Base-by-base conservation (phyloP, 257 asterid species). In the Apocynum venetum region DNA sequence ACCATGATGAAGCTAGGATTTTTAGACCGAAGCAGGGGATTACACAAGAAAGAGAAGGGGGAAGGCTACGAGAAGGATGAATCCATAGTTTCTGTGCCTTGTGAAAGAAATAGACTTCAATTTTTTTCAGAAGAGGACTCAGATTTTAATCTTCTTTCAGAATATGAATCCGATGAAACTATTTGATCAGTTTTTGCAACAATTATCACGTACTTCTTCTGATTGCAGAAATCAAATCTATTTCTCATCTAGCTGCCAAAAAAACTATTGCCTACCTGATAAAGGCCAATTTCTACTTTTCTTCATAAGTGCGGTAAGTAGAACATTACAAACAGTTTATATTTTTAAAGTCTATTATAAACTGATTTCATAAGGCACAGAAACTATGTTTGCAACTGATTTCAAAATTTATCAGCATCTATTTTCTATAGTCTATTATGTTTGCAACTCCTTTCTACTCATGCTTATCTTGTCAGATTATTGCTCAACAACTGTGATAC, bases 1-100 rank as follows among this genome's bases (percentile, higher is more conserved):
- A 83, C 78, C 80, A 87, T 95, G 93, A 88, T 93, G 97, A 87
- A 81, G 81, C 80, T 77, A 79, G 98, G 98, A 36, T 85, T 90
- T 71, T 83, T 89, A 71, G 91, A 90, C 68, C 84, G 92, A 51
- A 94, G 97, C 76, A 85, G 90, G 77, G 97, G 97, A 71, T 78
- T 91, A 53, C 83, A 90, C 78, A 88, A 84, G 86, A 85, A 78
- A 57, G 85, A 82, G 71, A 83, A 59, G 71, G 64, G 15, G 47
- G 73, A 67, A 59, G 79, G 36, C 77, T 66, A 56, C 20, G 78
- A 78, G 74, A 83, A 71, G 71, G 86, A 80, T 46, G 74, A 81
- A 83, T 71, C 55, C 56, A 52, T 77, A 72, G 17, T 53, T 70
- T 67, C 75, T 65, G 35, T 67, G 70, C 68, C 52, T 52, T 73